Evolutionary conservation across 768 basidiomycete species (phyloP).

Genomic region (Tylopilus intermedius): DNA sequence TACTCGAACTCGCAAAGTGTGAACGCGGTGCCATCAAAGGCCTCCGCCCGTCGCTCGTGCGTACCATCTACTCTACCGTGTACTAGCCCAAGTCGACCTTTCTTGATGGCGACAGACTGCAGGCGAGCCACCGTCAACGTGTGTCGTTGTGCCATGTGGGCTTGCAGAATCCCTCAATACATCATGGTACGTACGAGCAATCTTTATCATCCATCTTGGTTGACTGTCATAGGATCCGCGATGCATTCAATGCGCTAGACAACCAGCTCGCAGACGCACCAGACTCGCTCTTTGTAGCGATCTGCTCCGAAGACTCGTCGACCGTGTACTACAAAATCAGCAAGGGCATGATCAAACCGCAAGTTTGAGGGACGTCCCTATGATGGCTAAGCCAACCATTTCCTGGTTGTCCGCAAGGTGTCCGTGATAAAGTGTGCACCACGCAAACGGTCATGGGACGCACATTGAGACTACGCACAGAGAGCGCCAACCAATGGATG

Average conservation of each 20-base stretch:
- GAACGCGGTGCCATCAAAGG: slow-evolving; percentile 57
- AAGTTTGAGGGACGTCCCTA: slow-evolving; percentile 34
- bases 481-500: no score
- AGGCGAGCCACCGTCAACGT: slow-evolving; percentile 28
- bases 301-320: slow-evolving; percentile 73
- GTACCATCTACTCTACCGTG: slow-evolving; percentile 1
- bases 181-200: slow-evolving; percentile 43
- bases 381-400: no score
- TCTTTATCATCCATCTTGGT: background rate
- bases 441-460: no score
- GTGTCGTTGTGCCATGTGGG: slow-evolving; percentile 58
- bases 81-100: background rate
- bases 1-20: slow-evolving; percentile 55
- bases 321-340: slow-evolving; percentile 83
- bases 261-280: slow-evolving; percentile 21
- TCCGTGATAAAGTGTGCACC: no score
- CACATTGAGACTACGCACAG: no score
- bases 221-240: slow-evolving; percentile 43
- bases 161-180: slow-evolving; percentile 64
- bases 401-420: no score
- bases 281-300: slow-evolving; percentile 58
- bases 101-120: slow-evolving; percentile 34
- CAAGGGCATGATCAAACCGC: slow-evolving; percentile 71
- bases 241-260: slow-evolving; percentile 50
- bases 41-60: slow-evolving; percentile 48